Evolutionary conservation across 306 rosid species (phyloP), one percentile per base, ranked within the genome.

Genomic region (Urtica urens): DNA sequence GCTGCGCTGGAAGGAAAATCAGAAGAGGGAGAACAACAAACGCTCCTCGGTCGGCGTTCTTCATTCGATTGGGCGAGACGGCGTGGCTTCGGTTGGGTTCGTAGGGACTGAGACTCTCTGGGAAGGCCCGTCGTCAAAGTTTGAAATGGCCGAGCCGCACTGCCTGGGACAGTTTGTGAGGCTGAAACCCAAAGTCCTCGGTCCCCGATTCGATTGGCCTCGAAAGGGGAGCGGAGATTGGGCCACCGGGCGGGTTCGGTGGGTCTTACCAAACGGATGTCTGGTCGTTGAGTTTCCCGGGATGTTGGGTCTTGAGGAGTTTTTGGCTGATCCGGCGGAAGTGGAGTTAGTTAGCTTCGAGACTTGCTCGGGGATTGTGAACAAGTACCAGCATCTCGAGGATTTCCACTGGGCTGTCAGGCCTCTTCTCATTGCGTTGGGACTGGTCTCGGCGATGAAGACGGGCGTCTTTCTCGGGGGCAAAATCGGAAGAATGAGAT

Each of bases 341-440:
- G 87, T 90, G 26, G 94, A 81, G 78, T 69, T 62, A 16, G 82
- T 84, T 23, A 64, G 69, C 38, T 81, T 90, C 20, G 53, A 31
- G 43, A 64, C 82, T 3, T 81, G 94, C 57, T 74, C 80, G 0
- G 82, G 95, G 27, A 18, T 84, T 50, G 62, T 81, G 39, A 82
- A 72, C 41, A 88, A 84, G 71, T 90, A 74, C 69, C 84, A 84
- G 58, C 97, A 90, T 61, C 52, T 90, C 0, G 97, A 90, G 78
- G 87, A 90, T 74, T 79, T 81, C 61, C 95, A 84, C 42, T 81
- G 94, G 97, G 77, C 86, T 6, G 74, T 90, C 35, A 79, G 92
- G 30, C 97, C 97, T 44, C 59, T 75, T 72, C 49, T 84, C 40
- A 65, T 79, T 57, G 86, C 83, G 40, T 43, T 90, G 10, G 82